These are phyloP conservation scores for Xylariaceae sp. DNA, from an alignment of 2,329 filamentous ascomycete species.

Conservation along the genomic window DNA sequence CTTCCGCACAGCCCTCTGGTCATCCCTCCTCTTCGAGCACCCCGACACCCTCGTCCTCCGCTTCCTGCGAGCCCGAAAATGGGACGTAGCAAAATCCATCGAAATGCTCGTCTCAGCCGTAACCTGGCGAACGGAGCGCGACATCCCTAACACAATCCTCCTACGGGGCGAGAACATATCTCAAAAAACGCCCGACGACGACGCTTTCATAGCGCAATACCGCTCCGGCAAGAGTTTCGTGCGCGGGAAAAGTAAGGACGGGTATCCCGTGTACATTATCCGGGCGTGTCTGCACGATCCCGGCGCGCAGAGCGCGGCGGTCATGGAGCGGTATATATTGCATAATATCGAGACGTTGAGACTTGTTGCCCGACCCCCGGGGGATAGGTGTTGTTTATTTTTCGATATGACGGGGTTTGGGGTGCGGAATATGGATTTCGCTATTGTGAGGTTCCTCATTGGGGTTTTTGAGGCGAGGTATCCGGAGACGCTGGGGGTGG, in stretches of 20 bases:
- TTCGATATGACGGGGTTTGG: constrained; percentile 20
- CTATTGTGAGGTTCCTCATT: constrained; percentile 13
- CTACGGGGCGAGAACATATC: constrained; percentile 8
- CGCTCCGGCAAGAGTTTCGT: constrained; percentile 18
- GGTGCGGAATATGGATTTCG: constrained; percentile 18
- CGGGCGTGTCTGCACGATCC: constrained; percentile 13
- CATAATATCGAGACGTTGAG: constrained; percentile 18
- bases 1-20: constrained; percentile 15
- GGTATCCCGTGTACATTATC: constrained; percentile 13
- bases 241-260: constrained; percentile 8
- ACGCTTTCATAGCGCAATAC: constrained; percentile 15
- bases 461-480: constrained; percentile 20
- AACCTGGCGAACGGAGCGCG: constrained; percentile 11
- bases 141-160: constrained; percentile 9
- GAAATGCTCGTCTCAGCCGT: constrained; percentile 18
- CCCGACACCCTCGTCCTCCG: constrained; percentile 16
- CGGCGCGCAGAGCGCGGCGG: constrained; percentile 4
- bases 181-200: constrained; percentile 9
- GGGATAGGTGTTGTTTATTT: constrained; percentile 13
- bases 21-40: constrained; percentile 10
- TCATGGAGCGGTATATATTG: constrained; percentile 15
- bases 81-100: constrained; percentile 12
- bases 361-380: neutral
- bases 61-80: constrained; percentile 20
- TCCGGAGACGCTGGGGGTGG: constrained; percentile 16